phyloP scores from a whole-genome alignment of 371 early-diverging fungal genomes.

The Mortierella sp. region DNA sequence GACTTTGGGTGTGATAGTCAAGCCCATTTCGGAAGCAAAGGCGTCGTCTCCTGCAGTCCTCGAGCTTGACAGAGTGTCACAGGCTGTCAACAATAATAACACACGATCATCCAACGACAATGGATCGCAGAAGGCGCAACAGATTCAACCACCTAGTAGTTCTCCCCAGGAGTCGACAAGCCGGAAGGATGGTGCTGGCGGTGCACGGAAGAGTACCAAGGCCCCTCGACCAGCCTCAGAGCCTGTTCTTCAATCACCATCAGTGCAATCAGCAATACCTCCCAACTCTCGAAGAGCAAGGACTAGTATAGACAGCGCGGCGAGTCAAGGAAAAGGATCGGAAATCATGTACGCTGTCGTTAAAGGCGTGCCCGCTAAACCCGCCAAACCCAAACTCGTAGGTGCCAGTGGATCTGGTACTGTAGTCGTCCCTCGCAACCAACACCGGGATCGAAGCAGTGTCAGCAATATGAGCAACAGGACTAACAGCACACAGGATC shows the following conservation, averaged over 20 bases:
- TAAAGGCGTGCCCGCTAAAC: slow-evolving; percentile 36
- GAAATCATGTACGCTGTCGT: slow-evolving; percentile 53
- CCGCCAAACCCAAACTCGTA: slow-evolving; percentile 35
- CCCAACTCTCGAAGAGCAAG: slow-evolving; percentile 6
- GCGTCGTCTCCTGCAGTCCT: slow-evolving; percentile 13
- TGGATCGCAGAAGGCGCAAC: not conserved
- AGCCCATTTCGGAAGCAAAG: slow-evolving; percentile 10
- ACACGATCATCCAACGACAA: not conserved
- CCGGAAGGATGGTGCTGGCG: not conserved
- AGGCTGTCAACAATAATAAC: not conserved
- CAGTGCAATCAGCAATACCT: not conserved
- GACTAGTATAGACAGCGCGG: slow-evolving; percentile 3
- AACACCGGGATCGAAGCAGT: not conserved
- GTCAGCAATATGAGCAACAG: not conserved
- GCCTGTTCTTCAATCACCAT: not conserved
- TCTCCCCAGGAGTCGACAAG: not conserved
- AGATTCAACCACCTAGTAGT: not conserved
- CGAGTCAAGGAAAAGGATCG: slow-evolving; percentile 15
- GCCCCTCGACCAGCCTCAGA: slow-evolving; percentile 15
- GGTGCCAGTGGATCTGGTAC: slow-evolving; percentile 51
- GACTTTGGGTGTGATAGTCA: too few species aligned
- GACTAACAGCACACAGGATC: not conserved
- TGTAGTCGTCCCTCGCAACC: slow-evolving; percentile 15
- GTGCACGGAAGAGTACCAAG: not conserved
- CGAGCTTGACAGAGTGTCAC: slow-evolving; percentile 23